Evolutionary conservation across 495 filamentous ascomycete species (phyloP).

Genomic region (Tuber melanosporum): DNA sequence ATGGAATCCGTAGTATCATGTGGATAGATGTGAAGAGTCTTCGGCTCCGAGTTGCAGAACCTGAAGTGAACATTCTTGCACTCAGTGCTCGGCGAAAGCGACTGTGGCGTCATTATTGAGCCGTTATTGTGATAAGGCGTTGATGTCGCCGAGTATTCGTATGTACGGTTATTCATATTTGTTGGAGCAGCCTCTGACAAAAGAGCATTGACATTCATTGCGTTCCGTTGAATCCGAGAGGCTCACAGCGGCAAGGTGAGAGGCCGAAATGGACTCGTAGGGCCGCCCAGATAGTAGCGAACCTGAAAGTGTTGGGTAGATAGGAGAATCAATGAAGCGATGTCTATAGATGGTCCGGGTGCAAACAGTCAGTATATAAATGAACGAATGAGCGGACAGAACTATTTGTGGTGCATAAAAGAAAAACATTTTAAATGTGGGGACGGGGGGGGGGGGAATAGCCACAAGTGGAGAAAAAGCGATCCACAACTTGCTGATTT

Average conservation of each 20-base stretch:
- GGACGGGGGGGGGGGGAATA: not conserved
- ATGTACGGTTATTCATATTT: constrained; percentile 27
- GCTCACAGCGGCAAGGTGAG: not conserved
- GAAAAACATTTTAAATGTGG: not conserved
- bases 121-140: constrained; percentile 36
- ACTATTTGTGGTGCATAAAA: not conserved
- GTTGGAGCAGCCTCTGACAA: constrained; percentile 29
- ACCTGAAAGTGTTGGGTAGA: constrained; percentile 1
- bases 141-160: constrained; percentile 25
- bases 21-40: constrained; percentile 84
- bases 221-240: constrained; percentile 6
- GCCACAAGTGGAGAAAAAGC: constrained; percentile 3
- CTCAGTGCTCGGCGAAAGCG: constrained; percentile 49
- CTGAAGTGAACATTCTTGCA: constrained; percentile 83
- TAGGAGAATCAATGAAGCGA: not conserved
- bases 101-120: constrained; percentile 43
- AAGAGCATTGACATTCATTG: constrained; percentile 39
- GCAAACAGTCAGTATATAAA: constrained; percentile 1
- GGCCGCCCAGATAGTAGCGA: not conserved
- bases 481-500: not conserved
- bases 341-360: not conserved
- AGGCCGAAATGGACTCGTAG: constrained; percentile 3
- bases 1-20: constrained; percentile 96
- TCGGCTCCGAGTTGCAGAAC: constrained; percentile 55
- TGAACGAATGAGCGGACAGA: not conserved